These are phyloP conservation scores for Cicer pinnatifidum DNA, from an alignment of 306 rosid species.

Conservation along the genomic window DNA sequence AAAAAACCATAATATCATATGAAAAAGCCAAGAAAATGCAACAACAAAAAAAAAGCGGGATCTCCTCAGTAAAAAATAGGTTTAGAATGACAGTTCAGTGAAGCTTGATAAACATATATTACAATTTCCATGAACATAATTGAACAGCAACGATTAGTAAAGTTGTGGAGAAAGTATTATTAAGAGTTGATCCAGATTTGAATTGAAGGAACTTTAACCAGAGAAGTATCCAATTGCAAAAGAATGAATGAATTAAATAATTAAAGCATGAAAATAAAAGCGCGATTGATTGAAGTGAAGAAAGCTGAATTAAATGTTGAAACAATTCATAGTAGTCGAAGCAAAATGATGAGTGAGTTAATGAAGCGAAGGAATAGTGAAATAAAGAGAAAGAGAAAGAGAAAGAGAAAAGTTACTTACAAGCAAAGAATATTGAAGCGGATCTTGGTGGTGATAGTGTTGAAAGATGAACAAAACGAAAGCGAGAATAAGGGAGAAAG, in stretches of 20 bases:
- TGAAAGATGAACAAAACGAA: slow-evolving; percentile 72
- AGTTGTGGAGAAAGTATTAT: not conserved
- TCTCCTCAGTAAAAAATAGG: not conserved
- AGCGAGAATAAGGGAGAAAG: slow-evolving; percentile 66
- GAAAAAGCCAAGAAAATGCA: not conserved
- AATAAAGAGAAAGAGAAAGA: too few relatives aligned
- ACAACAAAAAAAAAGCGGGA: not conserved
- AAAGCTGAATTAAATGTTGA: too few relatives aligned
- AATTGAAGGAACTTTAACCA: not conserved
- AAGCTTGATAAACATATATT: not conserved
- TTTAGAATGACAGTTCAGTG: not conserved
- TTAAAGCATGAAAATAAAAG: too few relatives aligned
- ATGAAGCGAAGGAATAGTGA: too few relatives aligned
- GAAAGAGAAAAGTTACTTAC: slow-evolving; percentile 45
- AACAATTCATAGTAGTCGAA: too few relatives aligned
- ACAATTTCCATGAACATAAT: too few relatives aligned
- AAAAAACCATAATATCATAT: not conserved
- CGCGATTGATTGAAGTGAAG: too few relatives aligned
- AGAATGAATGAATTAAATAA: too few relatives aligned
- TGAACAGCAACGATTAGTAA: too few relatives aligned
- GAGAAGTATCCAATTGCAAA: too few relatives aligned
- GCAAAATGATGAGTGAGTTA: too few relatives aligned
- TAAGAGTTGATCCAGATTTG: slow-evolving; percentile 4
- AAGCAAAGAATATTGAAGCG: slow-evolving; percentile 57
- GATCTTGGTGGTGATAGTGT: slow-evolving; percentile 90